These are phyloP conservation scores for Aspergillus baeticus DNA, from an alignment of 495 filamentous ascomycete genomes.

Conservation along the genomic window DNA sequence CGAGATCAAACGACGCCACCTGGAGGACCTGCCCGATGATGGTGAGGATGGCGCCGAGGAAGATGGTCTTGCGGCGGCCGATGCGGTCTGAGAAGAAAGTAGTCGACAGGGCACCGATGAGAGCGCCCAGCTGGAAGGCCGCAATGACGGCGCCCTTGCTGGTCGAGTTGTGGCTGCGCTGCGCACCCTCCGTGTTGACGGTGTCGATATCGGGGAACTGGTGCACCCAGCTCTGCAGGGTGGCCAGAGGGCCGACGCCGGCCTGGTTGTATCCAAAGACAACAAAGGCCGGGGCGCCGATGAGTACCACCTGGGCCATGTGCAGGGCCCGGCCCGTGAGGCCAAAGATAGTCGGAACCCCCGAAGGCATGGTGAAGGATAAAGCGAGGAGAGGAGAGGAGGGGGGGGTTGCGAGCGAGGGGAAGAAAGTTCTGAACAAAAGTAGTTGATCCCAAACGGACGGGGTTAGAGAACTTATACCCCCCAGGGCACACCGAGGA, in stretches of 20 bases:
- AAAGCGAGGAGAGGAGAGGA: background rate
- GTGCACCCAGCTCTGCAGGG: slow-evolving; percentile 14
- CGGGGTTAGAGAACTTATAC: background rate
- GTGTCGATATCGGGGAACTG: slow-evolving; percentile 35
- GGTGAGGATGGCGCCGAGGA: slow-evolving; percentile 45
- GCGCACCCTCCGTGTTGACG: slow-evolving; percentile 27
- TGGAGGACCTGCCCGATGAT: slow-evolving; percentile 52
- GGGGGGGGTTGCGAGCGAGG: background rate
- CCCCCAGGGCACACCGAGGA: background rate
- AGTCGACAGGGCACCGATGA: slow-evolving; percentile 40
- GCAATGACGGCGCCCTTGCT: slow-evolving; percentile 41
- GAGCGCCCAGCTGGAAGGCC: slow-evolving; percentile 43
- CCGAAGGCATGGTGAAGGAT: background rate
- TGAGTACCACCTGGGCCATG: slow-evolving; percentile 19
- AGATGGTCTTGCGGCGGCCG: slow-evolving; percentile 55
- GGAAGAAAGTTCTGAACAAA: background rate
- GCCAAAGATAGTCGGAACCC: slow-evolving; percentile 9
- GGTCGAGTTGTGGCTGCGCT: slow-evolving; percentile 28
- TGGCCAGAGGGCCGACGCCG: slow-evolving; percentile 19
- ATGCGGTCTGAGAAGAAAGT: slow-evolving; percentile 44
- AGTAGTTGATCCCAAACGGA: background rate
- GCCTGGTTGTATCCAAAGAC: slow-evolving; percentile 29
- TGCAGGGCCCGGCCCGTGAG: slow-evolving; percentile 12
- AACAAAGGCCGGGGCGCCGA: slow-evolving; percentile 30
- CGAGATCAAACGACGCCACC: slow-evolving; percentile 38